phyloP scores from a whole-genome alignment of 108 stramenopile species.

The Schizochytrium sp. region DNA sequence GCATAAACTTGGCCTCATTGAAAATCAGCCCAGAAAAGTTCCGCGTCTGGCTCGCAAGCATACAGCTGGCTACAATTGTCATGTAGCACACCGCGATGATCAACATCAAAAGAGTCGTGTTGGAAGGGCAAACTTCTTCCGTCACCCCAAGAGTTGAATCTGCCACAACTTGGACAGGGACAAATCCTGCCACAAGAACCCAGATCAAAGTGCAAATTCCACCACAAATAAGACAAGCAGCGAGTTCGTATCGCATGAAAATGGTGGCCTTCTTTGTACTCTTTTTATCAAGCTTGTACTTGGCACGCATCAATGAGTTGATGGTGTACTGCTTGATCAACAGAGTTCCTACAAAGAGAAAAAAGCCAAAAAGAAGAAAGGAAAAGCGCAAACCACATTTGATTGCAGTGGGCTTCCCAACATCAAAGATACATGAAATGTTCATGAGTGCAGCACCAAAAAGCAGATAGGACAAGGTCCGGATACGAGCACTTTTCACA shows the following conservation, averaged over 20 bases:
- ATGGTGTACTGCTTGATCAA: slow-evolving; percentile 13
- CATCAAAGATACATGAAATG: not conserved
- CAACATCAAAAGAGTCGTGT: not conserved
- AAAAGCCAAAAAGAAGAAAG: not conserved
- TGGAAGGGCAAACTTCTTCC: not conserved
- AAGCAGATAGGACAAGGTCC: not conserved
- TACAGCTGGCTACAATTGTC: not conserved
- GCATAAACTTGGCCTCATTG: slow-evolving; percentile 27
- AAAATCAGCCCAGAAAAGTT: slow-evolving; percentile 4
- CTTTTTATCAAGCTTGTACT: not conserved
- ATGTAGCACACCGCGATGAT: not conserved
- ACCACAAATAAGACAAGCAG: not conserved
- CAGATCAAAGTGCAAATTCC: not conserved
- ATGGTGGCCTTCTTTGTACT: not conserved
- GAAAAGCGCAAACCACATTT: not conserved
- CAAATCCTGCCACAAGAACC: not conserved
- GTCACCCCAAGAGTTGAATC: not conserved
- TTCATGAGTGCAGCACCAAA: not conserved
- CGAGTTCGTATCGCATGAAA: slow-evolving; percentile 4
- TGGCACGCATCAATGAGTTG: not conserved
- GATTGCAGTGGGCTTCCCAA: not conserved
- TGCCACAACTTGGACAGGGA: not conserved
- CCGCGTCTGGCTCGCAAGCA: not conserved
- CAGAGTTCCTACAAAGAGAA: slow-evolving; percentile 5
- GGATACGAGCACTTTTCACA: not conserved